phyloP scores from a whole-genome alignment of 768 basidiomycete genomes.

The Pisolithus albus region DNA sequence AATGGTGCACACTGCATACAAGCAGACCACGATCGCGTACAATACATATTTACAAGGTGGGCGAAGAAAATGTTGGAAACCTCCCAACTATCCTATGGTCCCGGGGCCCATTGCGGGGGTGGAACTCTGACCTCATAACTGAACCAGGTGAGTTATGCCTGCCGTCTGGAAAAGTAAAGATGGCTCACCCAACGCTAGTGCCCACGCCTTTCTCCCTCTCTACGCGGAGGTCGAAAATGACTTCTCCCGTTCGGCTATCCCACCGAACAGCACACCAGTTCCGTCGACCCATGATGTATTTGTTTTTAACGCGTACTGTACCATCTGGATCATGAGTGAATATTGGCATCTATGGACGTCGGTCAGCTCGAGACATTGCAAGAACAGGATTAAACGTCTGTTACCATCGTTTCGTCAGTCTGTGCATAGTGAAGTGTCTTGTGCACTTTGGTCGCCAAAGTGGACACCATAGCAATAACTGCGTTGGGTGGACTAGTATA shows the following conservation, averaged over 20 bases:
- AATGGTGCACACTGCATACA: background rate
- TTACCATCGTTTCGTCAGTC: slow-evolving; percentile 87
- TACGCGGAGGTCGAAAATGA: slow-evolving; percentile 79
- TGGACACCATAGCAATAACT: slow-evolving; percentile 76
- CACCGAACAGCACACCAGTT: slow-evolving; percentile 79
- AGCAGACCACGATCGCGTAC: background rate
- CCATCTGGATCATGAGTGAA: slow-evolving; percentile 78
- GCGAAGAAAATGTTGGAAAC: too few relatives aligned
- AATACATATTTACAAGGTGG: background rate
- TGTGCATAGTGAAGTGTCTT: slow-evolving; percentile 73
- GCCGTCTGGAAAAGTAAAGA: background rate
- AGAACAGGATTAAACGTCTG: background rate
- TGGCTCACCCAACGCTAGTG: slow-evolving; percentile 65
- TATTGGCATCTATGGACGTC: slow-evolving; percentile 53
- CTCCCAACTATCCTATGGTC: slow-evolving; percentile 5
- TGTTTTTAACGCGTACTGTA: slow-evolving; percentile 55
- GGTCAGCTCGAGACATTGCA: background rate
- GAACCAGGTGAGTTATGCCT: background rate
- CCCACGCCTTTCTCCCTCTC: slow-evolving; percentile 82
- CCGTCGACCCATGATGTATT: slow-evolving; percentile 78
- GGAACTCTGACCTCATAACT: slow-evolving; percentile 43
- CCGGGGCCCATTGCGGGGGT: slow-evolving; percentile 33
- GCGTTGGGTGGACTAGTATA: slow-evolving; percentile 48
- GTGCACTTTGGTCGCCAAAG: slow-evolving; percentile 75
- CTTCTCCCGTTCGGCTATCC: slow-evolving; percentile 49